phyloP scores from a whole-genome alignment of 805 yeast species.

The Cyberlindnera veronae region DNA sequence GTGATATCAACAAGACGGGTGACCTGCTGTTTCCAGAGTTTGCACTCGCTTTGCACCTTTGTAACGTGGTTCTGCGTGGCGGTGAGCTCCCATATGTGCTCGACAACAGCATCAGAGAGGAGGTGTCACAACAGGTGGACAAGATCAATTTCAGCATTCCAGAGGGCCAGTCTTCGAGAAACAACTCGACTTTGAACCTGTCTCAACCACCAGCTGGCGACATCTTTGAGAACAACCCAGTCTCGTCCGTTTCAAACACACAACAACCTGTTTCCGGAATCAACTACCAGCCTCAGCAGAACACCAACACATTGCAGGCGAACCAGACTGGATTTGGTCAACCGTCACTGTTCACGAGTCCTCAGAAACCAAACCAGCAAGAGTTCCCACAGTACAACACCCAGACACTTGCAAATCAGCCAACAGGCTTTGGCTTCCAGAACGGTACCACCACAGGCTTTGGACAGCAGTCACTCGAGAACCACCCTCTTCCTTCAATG shows the following conservation, averaged over 20 bases:
- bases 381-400: constrained; percentile 6
- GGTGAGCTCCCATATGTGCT: constrained; percentile 68
- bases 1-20: constrained; percentile 87
- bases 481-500: background rate
- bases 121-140: constrained; percentile 83
- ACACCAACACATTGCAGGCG: constrained; percentile 6
- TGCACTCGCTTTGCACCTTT: constrained; percentile 85
- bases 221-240: constrained; percentile 31
- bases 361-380: constrained; percentile 14
- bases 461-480: background rate
- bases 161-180: constrained; percentile 34
- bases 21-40: constrained; percentile 88
- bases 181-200: constrained; percentile 3
- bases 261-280: background rate
- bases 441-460: constrained; percentile 5
- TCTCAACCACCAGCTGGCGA: constrained; percentile 12
- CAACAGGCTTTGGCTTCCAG: constrained; percentile 28
- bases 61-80: constrained; percentile 74
- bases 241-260: constrained; percentile 16
- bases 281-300: constrained; percentile 5
- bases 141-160: constrained; percentile 77
- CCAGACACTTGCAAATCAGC: constrained; percentile 15
- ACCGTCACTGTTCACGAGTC: constrained; percentile 16
- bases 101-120: constrained; percentile 72
- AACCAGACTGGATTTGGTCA: constrained; percentile 13